Percentiles rank a stretch among this genome's conserved stretches.
Evolutionary conservation across 192 early-diverging fungal species (phyloP).

Genomic region (Dimargaris xerosporica): DNA sequence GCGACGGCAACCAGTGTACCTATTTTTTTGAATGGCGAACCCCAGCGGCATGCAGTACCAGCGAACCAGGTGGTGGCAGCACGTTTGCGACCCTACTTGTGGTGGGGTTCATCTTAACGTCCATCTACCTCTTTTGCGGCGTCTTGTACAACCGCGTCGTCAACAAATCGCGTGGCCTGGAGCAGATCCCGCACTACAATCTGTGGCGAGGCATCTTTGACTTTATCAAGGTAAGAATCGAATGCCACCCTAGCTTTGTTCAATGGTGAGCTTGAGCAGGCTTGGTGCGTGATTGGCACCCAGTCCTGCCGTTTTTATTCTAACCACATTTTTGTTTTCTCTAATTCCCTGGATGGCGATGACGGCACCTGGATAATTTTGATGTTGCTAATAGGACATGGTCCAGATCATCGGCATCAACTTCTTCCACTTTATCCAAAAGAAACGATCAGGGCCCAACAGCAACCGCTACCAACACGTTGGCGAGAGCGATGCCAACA

Average conservation of each 20-base stretch:
- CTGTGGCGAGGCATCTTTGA: conserved; percentile 28
- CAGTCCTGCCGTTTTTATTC: too few species aligned
- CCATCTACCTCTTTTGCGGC: conserved; percentile 33
- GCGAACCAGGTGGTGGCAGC: conserved; percentile 1
- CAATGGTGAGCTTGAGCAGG: too few species aligned
- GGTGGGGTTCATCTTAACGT: conserved; percentile 22
- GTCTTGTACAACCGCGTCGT: conserved; percentile 34
- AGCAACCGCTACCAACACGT: conserved; percentile 6
- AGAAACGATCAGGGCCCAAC: background rate
- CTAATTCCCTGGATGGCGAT: too few species aligned
- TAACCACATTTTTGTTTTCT: too few species aligned
- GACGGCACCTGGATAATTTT: too few species aligned
- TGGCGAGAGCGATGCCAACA: conserved; percentile 11
- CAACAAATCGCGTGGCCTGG: conserved; percentile 30
- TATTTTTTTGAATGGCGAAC: conserved; percentile 39
- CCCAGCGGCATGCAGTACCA: conserved; percentile 19
- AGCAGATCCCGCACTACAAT: conserved; percentile 35
- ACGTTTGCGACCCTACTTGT: conserved; percentile 18
- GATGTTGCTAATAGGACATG: too few species aligned
- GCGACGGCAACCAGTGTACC: conserved; percentile 24
- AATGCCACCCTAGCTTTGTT: too few species aligned
- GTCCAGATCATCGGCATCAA: background rate
- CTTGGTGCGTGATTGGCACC: too few species aligned
- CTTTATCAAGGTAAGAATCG: conserved; percentile 18
- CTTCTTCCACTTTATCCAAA: background rate